Evolutionary conservation across 345 rosid genomes (phyloP).

Genomic region (Turritis glabra): DNA sequence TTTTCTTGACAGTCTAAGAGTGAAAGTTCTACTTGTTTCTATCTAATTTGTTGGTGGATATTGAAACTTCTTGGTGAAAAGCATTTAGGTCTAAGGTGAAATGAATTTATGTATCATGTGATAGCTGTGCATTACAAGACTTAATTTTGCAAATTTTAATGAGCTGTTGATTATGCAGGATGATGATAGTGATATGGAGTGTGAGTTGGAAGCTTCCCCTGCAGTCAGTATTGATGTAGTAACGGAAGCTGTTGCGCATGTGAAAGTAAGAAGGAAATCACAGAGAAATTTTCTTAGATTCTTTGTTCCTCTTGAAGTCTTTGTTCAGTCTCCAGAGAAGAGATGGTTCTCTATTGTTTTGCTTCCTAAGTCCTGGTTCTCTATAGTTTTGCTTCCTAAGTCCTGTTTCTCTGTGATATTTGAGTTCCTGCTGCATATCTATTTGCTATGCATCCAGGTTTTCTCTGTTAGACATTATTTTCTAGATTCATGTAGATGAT

Average conservation of each 20-base stretch:
- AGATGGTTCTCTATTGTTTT: constrained; percentile 11
- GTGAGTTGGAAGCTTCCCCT: constrained; percentile 84
- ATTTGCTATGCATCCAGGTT: constrained; percentile 12
- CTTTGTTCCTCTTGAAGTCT: neutral
- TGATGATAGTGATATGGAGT: constrained; percentile 90
- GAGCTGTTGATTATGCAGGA: constrained; percentile 57
- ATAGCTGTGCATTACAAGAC: neutral
- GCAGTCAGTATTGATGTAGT: constrained; percentile 59
- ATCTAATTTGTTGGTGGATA: neutral
- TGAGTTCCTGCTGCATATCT: neutral
- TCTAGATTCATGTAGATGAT: constrained; percentile 3
- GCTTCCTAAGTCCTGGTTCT: constrained; percentile 9
- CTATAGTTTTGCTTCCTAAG: neutral
- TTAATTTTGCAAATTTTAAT: neutral
- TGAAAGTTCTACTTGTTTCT: neutral
- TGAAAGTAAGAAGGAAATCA: constrained; percentile 54
- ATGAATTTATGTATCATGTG: constrained; percentile 2
- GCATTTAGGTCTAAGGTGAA: neutral
- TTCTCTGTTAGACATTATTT: neutral
- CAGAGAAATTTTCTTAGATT: constrained; percentile 10
- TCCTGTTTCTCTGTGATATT: constrained; percentile 1
- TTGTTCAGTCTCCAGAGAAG: constrained; percentile 9
- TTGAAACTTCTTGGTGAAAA: neutral
- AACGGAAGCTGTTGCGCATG: constrained; percentile 84
- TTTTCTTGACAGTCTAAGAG: constrained; percentile 18